Percentiles rank a stretch among this genome's conserved stretches.
phyloP scores from a whole-genome alignment of 495 filamentous ascomycete genomes.

The Podospora sp. region DNA sequence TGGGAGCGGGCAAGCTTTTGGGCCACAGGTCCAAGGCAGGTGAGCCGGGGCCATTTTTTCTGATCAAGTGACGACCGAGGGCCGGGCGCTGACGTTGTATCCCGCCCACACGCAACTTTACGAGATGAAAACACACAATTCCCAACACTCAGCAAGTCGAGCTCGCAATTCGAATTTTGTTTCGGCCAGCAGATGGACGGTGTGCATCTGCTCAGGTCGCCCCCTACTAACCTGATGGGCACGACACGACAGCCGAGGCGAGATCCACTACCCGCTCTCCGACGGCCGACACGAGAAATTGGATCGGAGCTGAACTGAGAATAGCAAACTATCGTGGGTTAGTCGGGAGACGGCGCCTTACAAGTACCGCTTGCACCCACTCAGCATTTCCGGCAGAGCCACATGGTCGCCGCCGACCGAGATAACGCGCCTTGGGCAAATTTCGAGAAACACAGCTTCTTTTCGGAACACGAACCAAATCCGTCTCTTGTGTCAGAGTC shows the following conservation, averaged over 20 bases:
- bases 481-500: background rate
- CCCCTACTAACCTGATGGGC: background rate
- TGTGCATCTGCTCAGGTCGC: background rate
- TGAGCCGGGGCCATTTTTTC: conserved; percentile 1
- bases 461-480: background rate
- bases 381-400: too few relatives aligned
- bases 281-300: background rate
- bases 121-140: conserved; percentile 15
- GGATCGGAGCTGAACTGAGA: background rate
- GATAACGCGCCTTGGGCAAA: background rate
- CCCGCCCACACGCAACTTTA: conserved; percentile 10
- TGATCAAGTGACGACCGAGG: conserved; percentile 18
- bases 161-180: background rate
- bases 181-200: background rate
- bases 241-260: background rate
- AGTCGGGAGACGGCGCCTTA: background rate
- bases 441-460: background rate
- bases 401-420: too few relatives aligned
- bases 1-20: conserved; percentile 3
- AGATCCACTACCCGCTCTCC: background rate
- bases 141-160: background rate
- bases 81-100: conserved; percentile 16
- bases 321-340: background rate
- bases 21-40: conserved; percentile 7
- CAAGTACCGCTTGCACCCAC: background rate